Base-by-base conservation (phyloP, 306 rosid genomes). In the Trifolium fragiferum region DNA sequence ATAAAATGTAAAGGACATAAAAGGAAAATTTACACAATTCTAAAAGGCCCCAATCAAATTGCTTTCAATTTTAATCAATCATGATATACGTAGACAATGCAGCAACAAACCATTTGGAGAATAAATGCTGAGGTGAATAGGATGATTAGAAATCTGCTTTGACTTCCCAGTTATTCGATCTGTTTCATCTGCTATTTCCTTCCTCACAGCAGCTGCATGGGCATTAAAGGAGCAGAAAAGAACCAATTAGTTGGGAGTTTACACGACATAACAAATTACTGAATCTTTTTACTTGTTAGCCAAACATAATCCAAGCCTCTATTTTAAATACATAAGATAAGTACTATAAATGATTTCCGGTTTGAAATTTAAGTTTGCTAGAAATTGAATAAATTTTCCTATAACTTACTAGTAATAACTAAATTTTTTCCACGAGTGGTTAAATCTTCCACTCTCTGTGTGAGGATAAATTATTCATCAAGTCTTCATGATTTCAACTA, bases 71-170 rank as follows among this genome's bases (percentile, higher is more conserved):
- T 58, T 59, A 70, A 55, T 73, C 58, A 8, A 67, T 20, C 64
- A 54, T 33, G 49, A n/a, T 69, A 77, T 70, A 50, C 70, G 20
- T n/a, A 51, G 55, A 40, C 30, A 70, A 74, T 19, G 27, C 21
- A 84, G 68, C 67, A 66, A 85, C 90, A 78, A 74, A 94, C 99
- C 99, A 84, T 90, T 82, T 74, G 99, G 98, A 78, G 99, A 94
- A 85, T 94, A 92, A 75, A 94, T 94, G 90, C 99, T 94, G 79
- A 94, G 93, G 3, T 94, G 99, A 85, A 94, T 94, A 64, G 99
- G 99, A 80, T 89, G 16, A 43, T 94, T 90, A 15, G 99, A 94
- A 75, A 94, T 94, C 66, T 89, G 96, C 77, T 94, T 94, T 68
- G 93, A 12, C 90, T 85, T 87, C 83, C 99, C 99, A 70, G 97